Base-by-base conservation (phyloP, 1,139 yeast species). In the Sugiyamaella pinicola region DNA sequence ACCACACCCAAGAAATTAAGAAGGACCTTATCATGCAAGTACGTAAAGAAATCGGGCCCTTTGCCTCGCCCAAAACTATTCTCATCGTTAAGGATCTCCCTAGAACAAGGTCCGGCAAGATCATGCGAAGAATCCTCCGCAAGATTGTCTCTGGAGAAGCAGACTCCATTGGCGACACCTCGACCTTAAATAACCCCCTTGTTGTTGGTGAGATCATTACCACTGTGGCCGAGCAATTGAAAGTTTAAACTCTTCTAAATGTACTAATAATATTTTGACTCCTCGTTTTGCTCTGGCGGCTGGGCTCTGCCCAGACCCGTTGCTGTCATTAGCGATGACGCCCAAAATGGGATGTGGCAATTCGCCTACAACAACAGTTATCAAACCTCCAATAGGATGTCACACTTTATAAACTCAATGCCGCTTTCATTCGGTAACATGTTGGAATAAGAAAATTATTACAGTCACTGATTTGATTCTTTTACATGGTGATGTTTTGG, bases 61-160 rank as follows among this genome's bases (percentile, higher is more conserved):
- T 93, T 74, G 99, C 99, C 42, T 96, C 98, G 55, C 99, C 99
- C 71, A 91, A 91, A 76, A 78, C 87, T 43, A 91, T 91, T 53
- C 82, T 91, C 59, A 77, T 90, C 58, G 96, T 93, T 53, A 81
- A 80, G 55, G 99, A 93, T 69, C 82, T 93, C 72, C 99, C 99
- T 73, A 91, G 90, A 82, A 93, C 99, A 33, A 83, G 99, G 77
- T 89, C 96, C 28, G 99, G 99, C 67, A 93, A 93, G 81, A 91
- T 93, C 71, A 91, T 93, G 96, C 87, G 99, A 80, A 87, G 99
- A 78, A 87, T 93, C 64, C 81, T 93, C 74, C 85, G 99, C 78
- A 93, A 93, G 79, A 78, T 93, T 58, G 84, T 93, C 45, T 81
- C 93, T 51, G 82, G 87, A 64, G 98, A 93, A 76, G 93, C 88